A percentile compares a stretch with the other conserved stretches of the same genome.
phyloP scores from a whole-genome alignment of 345 rosid genomes.

The Leavenworthia alabamica region DNA sequence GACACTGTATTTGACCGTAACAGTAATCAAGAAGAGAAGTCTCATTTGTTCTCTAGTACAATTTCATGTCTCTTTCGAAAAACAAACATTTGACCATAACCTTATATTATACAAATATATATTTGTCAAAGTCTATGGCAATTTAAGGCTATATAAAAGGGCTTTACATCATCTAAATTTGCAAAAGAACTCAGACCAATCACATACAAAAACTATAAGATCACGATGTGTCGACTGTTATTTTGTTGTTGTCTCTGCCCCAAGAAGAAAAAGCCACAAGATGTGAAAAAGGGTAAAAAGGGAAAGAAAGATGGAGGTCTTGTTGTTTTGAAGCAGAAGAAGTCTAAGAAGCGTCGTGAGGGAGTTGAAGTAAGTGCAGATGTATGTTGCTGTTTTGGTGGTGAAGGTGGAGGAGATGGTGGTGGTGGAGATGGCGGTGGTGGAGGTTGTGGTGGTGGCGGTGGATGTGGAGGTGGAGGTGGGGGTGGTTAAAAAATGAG shows the following conservation, averaged over 20 bases:
- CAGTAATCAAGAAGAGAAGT: background rate
- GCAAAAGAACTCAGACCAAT: background rate
- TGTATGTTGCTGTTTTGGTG: background rate
- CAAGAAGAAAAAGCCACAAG: slow-evolving; percentile 11
- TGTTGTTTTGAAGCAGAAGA: slow-evolving; percentile 13
- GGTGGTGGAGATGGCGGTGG: background rate
- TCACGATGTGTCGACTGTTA: slow-evolving; percentile 13
- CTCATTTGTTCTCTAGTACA: background rate
- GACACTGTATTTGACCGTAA: slow-evolving; percentile 7
- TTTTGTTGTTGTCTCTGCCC: slow-evolving; percentile 10
- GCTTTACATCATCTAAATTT: background rate
- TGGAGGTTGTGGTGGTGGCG: slow-evolving; percentile 1
- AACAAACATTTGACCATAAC: background rate
- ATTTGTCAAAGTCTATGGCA: slow-evolving; percentile 4
- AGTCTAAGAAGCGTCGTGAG: slow-evolving; percentile 16
- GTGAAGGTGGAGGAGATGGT: background rate
- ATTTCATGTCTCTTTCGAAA: slow-evolving; percentile 6
- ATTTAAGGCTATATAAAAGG: slow-evolving; percentile 9
- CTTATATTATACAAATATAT: background rate
- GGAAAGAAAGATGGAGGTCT: slow-evolving; percentile 24
- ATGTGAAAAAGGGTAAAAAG: slow-evolving; percentile 13
- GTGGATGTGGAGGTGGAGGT: slow-evolving; percentile 17
- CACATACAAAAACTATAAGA: background rate
- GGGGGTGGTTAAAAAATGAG: slow-evolving; percentile 4
- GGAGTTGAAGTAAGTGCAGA: background rate